Base-by-base conservation (phyloP, 345 rosid genomes). In the Ceriops zippeliana region DNA sequence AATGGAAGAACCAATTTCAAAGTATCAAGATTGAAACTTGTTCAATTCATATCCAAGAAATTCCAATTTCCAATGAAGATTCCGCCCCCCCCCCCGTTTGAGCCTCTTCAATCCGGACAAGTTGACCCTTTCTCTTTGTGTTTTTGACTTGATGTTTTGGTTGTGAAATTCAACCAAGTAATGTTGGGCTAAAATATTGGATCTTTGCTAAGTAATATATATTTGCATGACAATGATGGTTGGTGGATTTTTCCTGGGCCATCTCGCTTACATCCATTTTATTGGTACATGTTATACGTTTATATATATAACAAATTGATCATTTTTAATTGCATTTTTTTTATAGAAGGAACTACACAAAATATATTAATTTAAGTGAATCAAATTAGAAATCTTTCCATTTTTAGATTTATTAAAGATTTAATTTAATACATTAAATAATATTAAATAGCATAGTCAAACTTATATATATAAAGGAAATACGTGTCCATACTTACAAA, bases 131-230 rank as follows among this genome's bases (percentile, higher is more conserved):
- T 54, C 58, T n/a, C 13, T 9, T 20, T 22, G 15, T 13, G 27
- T 54, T 1, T 13, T 28, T 54, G 2, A 9, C 58, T 54, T 9
- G 58, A 22, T 22, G 27, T 0, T 54, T 54, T 9, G 58, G 10
- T 54, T 54, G 58, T 28, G 64, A 59, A 59, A 60, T 60, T 69
- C 72, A 69, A 69, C 37, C 38, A 22, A 34, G 4, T 54, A 63
- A 30, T 59, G 30, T 21, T 11, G 13, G 58, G 72, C 72, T 69
- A 51, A 47, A 59, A 30, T 60, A 11, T 47, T 49, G 72, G 72
- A 69, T 69, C 72, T 69, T 22, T 22, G 30, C 1, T 22, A 49
- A 15, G 10, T 26, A 37, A 67, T 67, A 52, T 3, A 21, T 67
- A 26, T 46, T 59, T 66, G 61, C 62, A 56, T 57, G 32, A 24